These are phyloP conservation scores for Asclepias syriaca DNA, from an alignment of 257 asterid genomes.

Conservation along the genomic window DNA sequence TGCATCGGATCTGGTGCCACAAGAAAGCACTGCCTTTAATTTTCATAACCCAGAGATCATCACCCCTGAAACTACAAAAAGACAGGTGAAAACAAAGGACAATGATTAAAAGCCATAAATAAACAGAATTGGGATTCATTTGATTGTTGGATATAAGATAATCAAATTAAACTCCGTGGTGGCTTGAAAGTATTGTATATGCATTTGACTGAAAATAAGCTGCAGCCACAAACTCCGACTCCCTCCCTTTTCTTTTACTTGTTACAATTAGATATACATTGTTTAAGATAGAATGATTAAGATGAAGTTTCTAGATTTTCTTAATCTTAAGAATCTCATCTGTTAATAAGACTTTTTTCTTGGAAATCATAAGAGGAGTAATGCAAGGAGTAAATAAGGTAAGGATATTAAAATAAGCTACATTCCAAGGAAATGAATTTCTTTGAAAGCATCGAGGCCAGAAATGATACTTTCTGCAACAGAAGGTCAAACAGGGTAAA, in stretches of 20 bases:
- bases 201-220: background rate
- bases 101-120: slow-evolving; percentile 3
- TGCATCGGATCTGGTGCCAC: slow-evolving; percentile 99
- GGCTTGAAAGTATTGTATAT: background rate
- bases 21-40: slow-evolving; percentile 94
- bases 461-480: background rate
- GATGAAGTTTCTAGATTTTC: background rate
- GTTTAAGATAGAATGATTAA: background rate
- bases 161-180: background rate
- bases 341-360: background rate
- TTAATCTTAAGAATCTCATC: background rate
- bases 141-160: background rate
- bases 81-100: slow-evolving; percentile 15
- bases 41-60: slow-evolving; percentile 72
- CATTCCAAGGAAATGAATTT: background rate
- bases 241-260: background rate
- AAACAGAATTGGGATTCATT: background rate
- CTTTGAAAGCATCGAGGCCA: background rate
- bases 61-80: slow-evolving; percentile 51
- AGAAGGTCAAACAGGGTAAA: background rate
- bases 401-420: background rate
- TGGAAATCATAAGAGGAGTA: background rate
- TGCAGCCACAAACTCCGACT: background rate
- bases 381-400: background rate
- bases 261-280: background rate